Evolutionary conservation across 2,329 filamentous ascomycete genomes (phyloP).

Genomic region (Apiospora kogelbergensis): DNA sequence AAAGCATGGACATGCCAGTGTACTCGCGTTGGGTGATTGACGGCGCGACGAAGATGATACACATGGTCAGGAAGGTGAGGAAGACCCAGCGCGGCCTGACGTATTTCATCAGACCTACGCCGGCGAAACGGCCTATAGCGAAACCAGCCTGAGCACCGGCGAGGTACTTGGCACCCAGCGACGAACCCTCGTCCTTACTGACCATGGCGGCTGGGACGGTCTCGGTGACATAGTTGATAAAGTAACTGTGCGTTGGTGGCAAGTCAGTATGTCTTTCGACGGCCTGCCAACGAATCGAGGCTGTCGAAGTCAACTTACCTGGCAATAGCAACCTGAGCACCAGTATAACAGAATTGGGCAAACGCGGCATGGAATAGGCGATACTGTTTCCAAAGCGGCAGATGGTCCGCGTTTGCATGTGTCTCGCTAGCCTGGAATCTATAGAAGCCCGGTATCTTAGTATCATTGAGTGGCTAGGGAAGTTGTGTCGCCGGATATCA

Average conservation of each 20-base stretch:
- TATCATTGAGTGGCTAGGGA: not conserved
- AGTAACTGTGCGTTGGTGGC: constrained; percentile 43
- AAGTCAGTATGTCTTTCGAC: constrained; percentile 30
- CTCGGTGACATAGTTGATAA: constrained; percentile 72
- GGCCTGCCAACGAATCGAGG: too few species aligned
- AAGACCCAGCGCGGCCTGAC: constrained; percentile 68
- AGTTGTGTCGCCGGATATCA: too few species aligned
- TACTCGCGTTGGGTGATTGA: constrained; percentile 47
- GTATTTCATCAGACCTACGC: constrained; percentile 66
- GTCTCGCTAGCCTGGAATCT: constrained; percentile 54
- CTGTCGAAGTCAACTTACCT: constrained; percentile 51
- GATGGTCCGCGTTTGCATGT: constrained; percentile 54
- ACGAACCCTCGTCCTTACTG: constrained; percentile 28
- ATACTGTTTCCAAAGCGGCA: constrained; percentile 69
- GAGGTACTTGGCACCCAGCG: constrained; percentile 64
- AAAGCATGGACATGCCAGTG: constrained; percentile 60
- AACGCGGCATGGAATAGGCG: constrained; percentile 73
- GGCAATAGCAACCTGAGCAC: constrained; percentile 67
- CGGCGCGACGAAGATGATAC: constrained; percentile 61
- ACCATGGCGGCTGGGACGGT: constrained; percentile 50
- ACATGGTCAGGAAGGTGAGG: constrained; percentile 61
- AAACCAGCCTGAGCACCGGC: constrained; percentile 75
- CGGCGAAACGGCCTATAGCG: constrained; percentile 69
- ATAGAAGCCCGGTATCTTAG: not conserved
- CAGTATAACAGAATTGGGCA: constrained; percentile 78